These are phyloP conservation scores for Epichloe festucae DNA, from an alignment of 2,329 filamentous ascomycete genomes.

Conservation along the genomic window DNA sequence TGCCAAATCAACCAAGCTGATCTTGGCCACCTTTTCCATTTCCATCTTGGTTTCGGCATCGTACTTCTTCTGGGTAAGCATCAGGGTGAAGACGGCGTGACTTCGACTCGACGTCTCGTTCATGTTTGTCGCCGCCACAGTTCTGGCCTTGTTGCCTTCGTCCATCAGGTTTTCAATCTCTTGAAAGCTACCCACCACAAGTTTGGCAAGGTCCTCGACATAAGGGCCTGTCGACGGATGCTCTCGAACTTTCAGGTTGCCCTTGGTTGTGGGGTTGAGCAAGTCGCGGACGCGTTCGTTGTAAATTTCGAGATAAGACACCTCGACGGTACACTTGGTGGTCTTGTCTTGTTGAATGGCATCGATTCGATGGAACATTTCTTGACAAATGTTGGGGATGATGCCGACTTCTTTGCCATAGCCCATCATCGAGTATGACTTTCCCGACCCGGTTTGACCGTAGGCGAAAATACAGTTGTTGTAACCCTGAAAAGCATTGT, in stretches of 20 bases:
- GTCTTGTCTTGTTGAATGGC: conserved; percentile 59
- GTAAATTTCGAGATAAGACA: conserved; percentile 98
- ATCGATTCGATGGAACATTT: conserved; percentile 87
- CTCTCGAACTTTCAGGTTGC: conserved; percentile 92
- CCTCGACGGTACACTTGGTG: conserved; percentile 83
- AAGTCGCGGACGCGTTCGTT: conserved; percentile 95
- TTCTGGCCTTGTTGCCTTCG: conserved; percentile 96
- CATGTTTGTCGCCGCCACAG: conserved; percentile 98
- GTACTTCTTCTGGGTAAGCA: conserved; percentile 83
- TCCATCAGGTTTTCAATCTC: conserved; percentile 99
- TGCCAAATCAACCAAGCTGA: conserved; percentile 93
- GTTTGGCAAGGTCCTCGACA: conserved; percentile 91
- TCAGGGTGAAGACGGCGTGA: conserved; percentile 94
- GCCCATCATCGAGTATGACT: conserved; percentile 99
- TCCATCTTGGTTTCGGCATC: conserved; percentile 93
- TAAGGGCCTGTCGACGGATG: conserved; percentile 96
- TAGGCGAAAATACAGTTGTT: conserved; percentile 99
- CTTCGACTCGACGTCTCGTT: conserved; percentile 98
- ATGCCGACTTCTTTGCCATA: conserved; percentile 94
- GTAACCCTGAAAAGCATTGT: conserved; percentile 97
- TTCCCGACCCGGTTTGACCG: conserved; percentile 94
- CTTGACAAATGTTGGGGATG: conserved; percentile 90
- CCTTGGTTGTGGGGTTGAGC: conserved; percentile 88
- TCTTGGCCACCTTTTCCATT: conserved; percentile 94
- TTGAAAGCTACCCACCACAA: conserved; percentile 82